These are phyloP conservation scores for Cornus kousa DNA, from an alignment of 148 eudicot species.

Conservation along the genomic window DNA sequence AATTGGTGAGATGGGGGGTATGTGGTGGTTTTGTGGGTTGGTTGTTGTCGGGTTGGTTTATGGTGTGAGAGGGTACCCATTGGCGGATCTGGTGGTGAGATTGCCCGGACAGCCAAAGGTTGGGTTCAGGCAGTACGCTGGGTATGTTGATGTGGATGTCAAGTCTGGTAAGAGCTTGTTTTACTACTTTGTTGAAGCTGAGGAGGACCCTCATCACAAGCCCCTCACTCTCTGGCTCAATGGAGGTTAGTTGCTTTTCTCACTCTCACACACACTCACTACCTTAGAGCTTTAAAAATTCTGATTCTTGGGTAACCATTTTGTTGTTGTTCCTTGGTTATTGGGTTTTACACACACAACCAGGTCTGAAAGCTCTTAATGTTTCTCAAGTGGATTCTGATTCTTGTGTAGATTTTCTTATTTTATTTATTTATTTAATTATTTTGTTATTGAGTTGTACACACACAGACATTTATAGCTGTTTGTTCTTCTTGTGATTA, in stretches of 20 bases:
- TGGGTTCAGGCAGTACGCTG: conserved; percentile 81
- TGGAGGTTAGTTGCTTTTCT: conserved; percentile 60
- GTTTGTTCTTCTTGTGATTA: too few species aligned
- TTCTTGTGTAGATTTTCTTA: too few species aligned
- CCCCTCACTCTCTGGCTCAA: conserved; percentile 94
- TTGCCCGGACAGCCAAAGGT: conserved; percentile 94
- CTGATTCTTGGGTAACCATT: too few species aligned
- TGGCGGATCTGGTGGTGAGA: conserved; percentile 69
- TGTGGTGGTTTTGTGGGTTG: conserved; percentile 33
- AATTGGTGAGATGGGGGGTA: conserved; percentile 29
- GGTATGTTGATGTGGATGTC: conserved; percentile 89
- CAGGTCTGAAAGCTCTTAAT: background rate
- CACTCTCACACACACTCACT: conserved; percentile 1
- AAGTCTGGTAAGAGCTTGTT: conserved; percentile 84
- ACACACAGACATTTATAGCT: background rate
- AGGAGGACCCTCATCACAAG: conserved; percentile 45
- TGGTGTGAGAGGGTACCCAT: conserved; percentile 62
- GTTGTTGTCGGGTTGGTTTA: conserved; percentile 31
- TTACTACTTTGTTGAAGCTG: conserved; percentile 97
- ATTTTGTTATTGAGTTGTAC: too few species aligned
- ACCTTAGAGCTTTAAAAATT: too few species aligned
- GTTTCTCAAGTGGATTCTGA: background rate
- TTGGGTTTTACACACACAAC: background rate
- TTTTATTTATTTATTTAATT: too few species aligned
- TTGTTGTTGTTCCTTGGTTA: too few species aligned